A percentile compares a stretch with the other conserved stretches of the same genome.
phyloP scores from a whole-genome alignment of 2,329 filamentous ascomycete species.

The Falciphora oryzae region DNA sequence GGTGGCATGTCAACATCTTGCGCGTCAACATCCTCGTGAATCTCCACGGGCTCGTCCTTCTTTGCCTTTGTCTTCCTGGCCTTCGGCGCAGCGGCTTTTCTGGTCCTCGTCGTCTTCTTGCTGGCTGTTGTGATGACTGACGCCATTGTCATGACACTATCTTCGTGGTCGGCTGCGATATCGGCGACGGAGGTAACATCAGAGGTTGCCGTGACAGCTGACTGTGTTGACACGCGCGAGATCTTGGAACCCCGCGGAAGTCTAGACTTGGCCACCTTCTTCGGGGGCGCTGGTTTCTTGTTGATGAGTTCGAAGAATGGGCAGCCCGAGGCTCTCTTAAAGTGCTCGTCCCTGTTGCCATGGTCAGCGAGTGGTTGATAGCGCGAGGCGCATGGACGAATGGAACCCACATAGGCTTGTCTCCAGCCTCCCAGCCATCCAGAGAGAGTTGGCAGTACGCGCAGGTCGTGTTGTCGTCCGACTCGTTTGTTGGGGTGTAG shows the following conservation, averaged over 20 bases:
- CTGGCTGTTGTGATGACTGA: slow-evolving; percentile 53
- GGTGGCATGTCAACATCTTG: slow-evolving; percentile 25
- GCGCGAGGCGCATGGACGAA: background rate
- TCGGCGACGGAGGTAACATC: slow-evolving; percentile 45
- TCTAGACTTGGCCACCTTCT: slow-evolving; percentile 50
- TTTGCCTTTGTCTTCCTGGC: slow-evolving; percentile 41
- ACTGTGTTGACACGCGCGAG: slow-evolving; percentile 59
- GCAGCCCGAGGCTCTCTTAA: slow-evolving; percentile 70
- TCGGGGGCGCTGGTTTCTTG: slow-evolving; percentile 44
- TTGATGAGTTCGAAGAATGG: slow-evolving; percentile 71
- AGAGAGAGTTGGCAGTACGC: slow-evolving; percentile 84
- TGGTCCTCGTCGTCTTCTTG: slow-evolving; percentile 43
- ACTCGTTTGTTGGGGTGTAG: slow-evolving; percentile 78
- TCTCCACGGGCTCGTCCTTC: slow-evolving; percentile 49
- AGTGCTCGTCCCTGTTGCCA: slow-evolving; percentile 69
- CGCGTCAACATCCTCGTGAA: slow-evolving; percentile 30
- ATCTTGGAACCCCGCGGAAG: slow-evolving; percentile 58
- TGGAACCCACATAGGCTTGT: slow-evolving; percentile 70
- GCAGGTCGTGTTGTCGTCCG: slow-evolving; percentile 85
- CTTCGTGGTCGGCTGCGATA: slow-evolving; percentile 44
- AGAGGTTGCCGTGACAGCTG: slow-evolving; percentile 43
- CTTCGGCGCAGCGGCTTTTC: slow-evolving; percentile 49
- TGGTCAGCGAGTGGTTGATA: slow-evolving; percentile 10
- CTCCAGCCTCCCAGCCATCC: slow-evolving; percentile 90
- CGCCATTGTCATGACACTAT: slow-evolving; percentile 53